A percentile compares a stretch with the other conserved stretches of the same genome.
phyloP scores from a whole-genome alignment of 495 filamentous ascomycete species.

The Podospora pseudoanserina region DNA sequence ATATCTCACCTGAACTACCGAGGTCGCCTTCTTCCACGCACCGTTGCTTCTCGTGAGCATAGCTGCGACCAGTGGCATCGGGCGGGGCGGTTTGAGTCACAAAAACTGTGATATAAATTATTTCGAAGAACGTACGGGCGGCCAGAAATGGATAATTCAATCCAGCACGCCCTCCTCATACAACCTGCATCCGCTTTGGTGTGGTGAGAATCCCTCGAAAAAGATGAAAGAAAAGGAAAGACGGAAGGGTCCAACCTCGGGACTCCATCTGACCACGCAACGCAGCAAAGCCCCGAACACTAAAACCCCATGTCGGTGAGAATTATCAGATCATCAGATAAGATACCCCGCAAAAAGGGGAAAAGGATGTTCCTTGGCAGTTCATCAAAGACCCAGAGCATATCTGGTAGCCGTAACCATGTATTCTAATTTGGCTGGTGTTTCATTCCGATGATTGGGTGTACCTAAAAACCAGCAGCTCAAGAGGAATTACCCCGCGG shows the following conservation, averaged over 20 bases:
- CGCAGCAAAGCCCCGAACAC: background rate
- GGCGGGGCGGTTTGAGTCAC: background rate
- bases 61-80: conserved; percentile 3
- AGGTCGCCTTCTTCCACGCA: conserved; percentile 26
- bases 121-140: background rate
- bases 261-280: background rate
- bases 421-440: background rate
- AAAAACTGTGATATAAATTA: background rate
- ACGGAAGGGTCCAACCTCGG: background rate
- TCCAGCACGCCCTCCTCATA: background rate
- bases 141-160: background rate
- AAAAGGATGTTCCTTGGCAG: background rate
- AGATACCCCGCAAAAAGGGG: conserved; percentile 2
- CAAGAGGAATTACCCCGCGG: background rate
- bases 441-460: background rate
- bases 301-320: conserved; percentile 3
- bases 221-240: background rate
- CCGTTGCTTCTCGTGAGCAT: conserved; percentile 22
- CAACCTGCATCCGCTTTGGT: background rate
- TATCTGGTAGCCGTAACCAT: background rate
- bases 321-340: conserved; percentile 25
- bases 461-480: background rate
- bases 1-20: conserved; percentile 24
- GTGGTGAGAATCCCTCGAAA: background rate
- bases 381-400: background rate